Evolutionary conservation across 2,329 filamentous ascomycete genomes (phyloP).

Genomic region (Phyllosticta capitalensis): DNA sequence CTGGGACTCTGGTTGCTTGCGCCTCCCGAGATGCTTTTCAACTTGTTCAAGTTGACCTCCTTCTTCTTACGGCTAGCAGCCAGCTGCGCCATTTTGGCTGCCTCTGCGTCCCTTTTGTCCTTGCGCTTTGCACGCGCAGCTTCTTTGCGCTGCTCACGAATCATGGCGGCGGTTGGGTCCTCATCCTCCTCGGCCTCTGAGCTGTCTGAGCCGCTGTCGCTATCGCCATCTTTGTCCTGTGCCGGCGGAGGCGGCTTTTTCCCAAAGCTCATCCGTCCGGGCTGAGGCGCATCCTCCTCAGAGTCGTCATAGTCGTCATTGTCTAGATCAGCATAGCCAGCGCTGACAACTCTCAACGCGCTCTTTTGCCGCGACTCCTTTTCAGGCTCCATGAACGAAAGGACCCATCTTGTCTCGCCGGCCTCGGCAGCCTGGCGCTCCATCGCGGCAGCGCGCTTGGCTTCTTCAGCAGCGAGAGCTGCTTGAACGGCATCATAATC

Average conservation of each 20-base stretch:
- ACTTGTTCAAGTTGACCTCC: conserved; percentile 54
- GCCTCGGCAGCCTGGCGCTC: conserved; percentile 52
- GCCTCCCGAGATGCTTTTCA: conserved; percentile 37
- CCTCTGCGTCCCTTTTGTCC: conserved; percentile 42
- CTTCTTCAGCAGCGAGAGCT: conserved; percentile 57
- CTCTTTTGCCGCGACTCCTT: conserved; percentile 32
- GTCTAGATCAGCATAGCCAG: conserved; percentile 44
- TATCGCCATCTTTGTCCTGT: conserved; percentile 26
- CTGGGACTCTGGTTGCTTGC: conserved; percentile 8
- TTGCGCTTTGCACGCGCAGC: conserved; percentile 35
- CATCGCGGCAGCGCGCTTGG: conserved; percentile 48
- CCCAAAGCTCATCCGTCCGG: conserved; percentile 41
- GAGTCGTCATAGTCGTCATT: conserved; percentile 25
- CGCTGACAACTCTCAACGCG: conserved; percentile 46
- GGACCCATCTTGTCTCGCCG: conserved; percentile 67
- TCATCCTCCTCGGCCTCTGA: conserved; percentile 30
- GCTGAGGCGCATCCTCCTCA: conserved; percentile 23
- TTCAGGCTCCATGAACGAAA: conserved; percentile 43
- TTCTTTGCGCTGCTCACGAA: conserved; percentile 37
- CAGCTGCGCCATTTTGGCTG: conserved; percentile 41
- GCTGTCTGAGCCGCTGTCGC: conserved; percentile 23
- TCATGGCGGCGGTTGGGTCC: conserved; percentile 34
- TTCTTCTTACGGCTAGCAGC: conserved; percentile 54
- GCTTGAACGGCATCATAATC: conserved; percentile 54
- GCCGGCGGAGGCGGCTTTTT: conserved; percentile 33